Evolutionary conservation across 768 basidiomycete genomes (phyloP), one percentile per base, ranked within the genome.

Genomic region (Mycena crocata): DNA sequence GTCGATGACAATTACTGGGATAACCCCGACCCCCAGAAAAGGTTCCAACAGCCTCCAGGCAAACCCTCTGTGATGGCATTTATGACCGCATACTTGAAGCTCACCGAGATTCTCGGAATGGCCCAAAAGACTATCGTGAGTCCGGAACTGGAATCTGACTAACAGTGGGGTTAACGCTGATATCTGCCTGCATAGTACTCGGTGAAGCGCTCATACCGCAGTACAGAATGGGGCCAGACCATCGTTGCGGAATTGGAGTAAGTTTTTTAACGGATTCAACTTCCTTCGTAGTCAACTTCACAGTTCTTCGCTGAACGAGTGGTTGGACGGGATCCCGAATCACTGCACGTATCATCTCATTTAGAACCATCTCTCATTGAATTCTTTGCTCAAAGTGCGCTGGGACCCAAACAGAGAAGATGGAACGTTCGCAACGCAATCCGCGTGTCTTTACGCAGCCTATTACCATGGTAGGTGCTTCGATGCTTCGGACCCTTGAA

Each of bases 1-100:
- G 84, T 85, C 7, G 89, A 90, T 58, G 89, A 90, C 70, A 87
- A 89, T 42, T 89, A 84, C 55, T 90, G 88, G 87, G 80, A 81
- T 7, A 77, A 76, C 60, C 78, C 70, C 42, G 83, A 83, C 32
- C 79, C 80, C 0, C 75, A 75, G 9, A 75, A 76, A 34, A 73
- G 77, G 5, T 88, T 87, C 73, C 79, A 80, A 42, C 89, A 89
- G 64, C 89, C 89, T 1, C 70, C 77, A 3, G 81, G 78, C 7
- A 82, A 83, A 64, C 84, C 85, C 0, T 82, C 84, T 7, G 68
- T 69, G 2, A 59, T 85, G 5, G 64, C 86, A 1, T 82, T 76
- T 61, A 86, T 86, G 60, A 76, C 80, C 50, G 75, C 72, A 42
- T 76, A 75, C 28, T 72, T 87, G 55, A 85, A 84, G 62, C 78